These are phyloP conservation scores for Solanum megistacrolobum DNA, from an alignment of 257 asterid genomes.

Conservation along the genomic window DNA sequence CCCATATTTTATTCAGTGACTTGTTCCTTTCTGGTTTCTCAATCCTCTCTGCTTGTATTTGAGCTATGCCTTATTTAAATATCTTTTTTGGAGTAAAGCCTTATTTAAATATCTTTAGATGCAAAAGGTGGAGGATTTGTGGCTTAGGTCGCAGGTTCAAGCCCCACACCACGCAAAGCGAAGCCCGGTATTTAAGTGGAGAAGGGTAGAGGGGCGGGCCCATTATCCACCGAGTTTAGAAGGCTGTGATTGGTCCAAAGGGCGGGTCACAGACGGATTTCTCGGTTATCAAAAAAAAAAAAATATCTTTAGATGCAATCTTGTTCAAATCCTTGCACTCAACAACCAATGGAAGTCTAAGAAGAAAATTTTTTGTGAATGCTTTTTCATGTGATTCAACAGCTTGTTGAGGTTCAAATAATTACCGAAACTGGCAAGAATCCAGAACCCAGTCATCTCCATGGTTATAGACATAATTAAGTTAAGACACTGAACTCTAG, in stretches of 20 bases:
- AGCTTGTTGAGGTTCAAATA: background rate
- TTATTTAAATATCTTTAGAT: background rate
- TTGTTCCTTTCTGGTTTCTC: background rate
- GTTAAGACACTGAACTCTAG: background rate
- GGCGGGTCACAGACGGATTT: no score
- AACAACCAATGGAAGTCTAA: background rate
- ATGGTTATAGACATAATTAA: background rate
- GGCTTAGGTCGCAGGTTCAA: no score
- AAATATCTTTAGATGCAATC: background rate
- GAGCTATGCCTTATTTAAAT: background rate
- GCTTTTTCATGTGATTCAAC: background rate
- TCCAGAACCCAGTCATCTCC: background rate
- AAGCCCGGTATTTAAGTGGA: no score
- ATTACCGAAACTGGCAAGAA: background rate
- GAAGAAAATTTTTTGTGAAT: background rate
- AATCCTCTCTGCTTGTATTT: background rate
- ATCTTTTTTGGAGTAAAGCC: background rate
- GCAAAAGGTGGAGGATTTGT: no score
- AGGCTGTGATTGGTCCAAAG: no score
- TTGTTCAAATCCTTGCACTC: background rate
- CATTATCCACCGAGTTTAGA: no score
- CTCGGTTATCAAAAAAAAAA: no score
- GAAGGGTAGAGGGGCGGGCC: no score
- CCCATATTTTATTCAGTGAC: background rate
- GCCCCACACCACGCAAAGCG: no score